phyloP scores from a whole-genome alignment of 164 flowering plant genomes.

The Magnolia officinalis region DNA sequence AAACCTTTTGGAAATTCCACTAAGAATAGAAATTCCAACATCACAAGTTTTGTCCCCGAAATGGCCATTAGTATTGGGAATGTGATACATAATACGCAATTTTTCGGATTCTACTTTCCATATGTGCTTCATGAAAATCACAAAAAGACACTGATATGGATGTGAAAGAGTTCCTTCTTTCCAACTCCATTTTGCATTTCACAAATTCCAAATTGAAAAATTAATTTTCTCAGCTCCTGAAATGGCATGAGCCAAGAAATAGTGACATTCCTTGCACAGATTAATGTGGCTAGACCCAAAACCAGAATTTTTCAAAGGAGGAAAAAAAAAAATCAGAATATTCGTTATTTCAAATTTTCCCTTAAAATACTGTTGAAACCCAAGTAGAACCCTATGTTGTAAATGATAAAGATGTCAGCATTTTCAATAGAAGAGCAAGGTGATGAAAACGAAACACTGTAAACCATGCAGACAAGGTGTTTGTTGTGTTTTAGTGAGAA shows the following conservation, averaged over 20 bases:
- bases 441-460: neutral
- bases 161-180: neutral
- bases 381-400: neutral
- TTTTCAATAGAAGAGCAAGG: neutral
- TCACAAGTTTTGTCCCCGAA: too few relatives aligned
- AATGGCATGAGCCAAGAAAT: neutral
- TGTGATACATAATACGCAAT: too few relatives aligned
- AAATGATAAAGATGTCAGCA: neutral
- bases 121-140: too few relatives aligned
- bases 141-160: too few relatives aligned
- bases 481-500: conserved; percentile 8
- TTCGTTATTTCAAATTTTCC: neutral
- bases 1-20: too few relatives aligned
- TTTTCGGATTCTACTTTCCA: too few relatives aligned
- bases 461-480: neutral
- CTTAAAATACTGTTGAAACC: neutral
- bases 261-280: neutral
- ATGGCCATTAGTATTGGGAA: too few relatives aligned
- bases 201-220: neutral
- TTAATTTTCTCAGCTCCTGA: neutral
- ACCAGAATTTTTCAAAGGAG: neutral
- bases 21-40: too few relatives aligned
- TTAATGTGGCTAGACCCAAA: neutral
- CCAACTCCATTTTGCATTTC: neutral
- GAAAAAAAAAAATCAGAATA: too few relatives aligned